Conservation (phyloP, 2,329 filamentous ascomycete genomes). For the Stachybotrys echinatus region DNA sequence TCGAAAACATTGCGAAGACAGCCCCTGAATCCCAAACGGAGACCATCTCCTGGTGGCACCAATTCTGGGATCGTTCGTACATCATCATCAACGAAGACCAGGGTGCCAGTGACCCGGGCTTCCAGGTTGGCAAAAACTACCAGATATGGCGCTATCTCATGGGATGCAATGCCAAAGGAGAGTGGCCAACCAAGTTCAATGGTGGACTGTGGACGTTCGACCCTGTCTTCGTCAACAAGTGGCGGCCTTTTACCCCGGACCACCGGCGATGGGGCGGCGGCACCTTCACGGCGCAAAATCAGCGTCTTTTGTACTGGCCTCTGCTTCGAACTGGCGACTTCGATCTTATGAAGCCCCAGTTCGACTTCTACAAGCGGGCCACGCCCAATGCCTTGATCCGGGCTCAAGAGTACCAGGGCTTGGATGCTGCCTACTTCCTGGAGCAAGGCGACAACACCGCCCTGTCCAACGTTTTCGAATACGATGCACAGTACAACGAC, state of each 20-base stretch:
- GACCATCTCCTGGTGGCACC: constrained; percentile 4
- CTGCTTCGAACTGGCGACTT: constrained; percentile 4
- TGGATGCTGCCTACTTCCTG: constrained; percentile 3
- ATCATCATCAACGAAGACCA: constrained; percentile 6
- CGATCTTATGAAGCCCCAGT: constrained; percentile 3
- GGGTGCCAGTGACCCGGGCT: constrained; percentile 1
- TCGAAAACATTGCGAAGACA: background rate
- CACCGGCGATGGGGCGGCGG: constrained; percentile 5
- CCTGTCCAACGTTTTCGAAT: constrained; percentile 4
- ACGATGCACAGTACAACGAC: constrained; percentile 5
- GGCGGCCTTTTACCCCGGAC: constrained; percentile 3
- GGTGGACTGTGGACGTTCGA: constrained; percentile 5
- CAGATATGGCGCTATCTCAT: constrained; percentile 6
- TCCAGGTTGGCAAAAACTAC: constrained; percentile 6
- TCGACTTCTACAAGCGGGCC: constrained; percentile 5
- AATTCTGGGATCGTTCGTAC: constrained; percentile 4
- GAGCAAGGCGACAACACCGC: constrained; percentile 5
- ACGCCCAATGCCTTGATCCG: constrained; percentile 3
- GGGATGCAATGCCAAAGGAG: constrained; percentile 4
- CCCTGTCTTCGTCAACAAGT: constrained; percentile 4
- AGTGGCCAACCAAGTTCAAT: constrained; percentile 7
- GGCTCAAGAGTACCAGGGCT: constrained; percentile 2
- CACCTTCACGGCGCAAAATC: constrained; percentile 4
- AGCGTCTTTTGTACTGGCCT: constrained; percentile 3
- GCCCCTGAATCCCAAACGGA: background rate